These are phyloP conservation scores for Curvularia verruculosa DNA, from an alignment of 2,329 filamentous ascomycete genomes.

Conservation along the genomic window DNA sequence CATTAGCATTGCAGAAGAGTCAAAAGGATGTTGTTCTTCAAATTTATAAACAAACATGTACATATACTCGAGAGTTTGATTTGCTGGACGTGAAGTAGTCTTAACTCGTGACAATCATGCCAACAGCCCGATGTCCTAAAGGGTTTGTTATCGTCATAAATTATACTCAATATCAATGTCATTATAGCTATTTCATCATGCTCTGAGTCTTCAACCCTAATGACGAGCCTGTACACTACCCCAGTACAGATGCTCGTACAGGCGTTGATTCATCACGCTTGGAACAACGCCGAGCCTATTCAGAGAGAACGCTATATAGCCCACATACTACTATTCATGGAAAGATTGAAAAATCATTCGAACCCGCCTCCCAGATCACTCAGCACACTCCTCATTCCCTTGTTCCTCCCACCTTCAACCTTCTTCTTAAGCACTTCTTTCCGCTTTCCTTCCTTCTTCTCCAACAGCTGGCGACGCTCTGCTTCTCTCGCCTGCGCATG, in stretches of 20 bases:
- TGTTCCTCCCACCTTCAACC: slow-evolving; percentile 39
- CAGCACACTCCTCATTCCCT: slow-evolving; percentile 43
- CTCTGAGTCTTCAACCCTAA: not conserved
- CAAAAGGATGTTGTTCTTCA: no score
- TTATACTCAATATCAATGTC: not conserved
- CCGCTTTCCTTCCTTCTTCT: slow-evolving; percentile 59
- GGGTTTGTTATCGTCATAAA: not conserved
- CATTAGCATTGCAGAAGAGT: no score
- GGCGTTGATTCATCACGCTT: not conserved
- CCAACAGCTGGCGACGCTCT: slow-evolving; percentile 59
- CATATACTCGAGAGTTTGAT: not conserved
- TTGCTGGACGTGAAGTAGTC: not conserved
- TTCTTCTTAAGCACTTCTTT: slow-evolving; percentile 56
- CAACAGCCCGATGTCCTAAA: no score
- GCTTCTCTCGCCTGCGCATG: slow-evolving; percentile 65
- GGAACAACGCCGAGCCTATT: not conserved
- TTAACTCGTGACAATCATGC: no score
- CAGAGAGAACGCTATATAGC: not conserved
- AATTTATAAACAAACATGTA: no score
- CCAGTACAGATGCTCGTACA: not conserved
- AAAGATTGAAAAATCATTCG: slow-evolving; percentile 29
- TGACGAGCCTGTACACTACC: not conserved
- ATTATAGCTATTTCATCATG: not conserved
- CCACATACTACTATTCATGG: not conserved
- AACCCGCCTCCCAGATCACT: slow-evolving; percentile 44